Conservation (phyloP, 768 basidiomycete species). For the Boletus vinaceobasis region DNA sequence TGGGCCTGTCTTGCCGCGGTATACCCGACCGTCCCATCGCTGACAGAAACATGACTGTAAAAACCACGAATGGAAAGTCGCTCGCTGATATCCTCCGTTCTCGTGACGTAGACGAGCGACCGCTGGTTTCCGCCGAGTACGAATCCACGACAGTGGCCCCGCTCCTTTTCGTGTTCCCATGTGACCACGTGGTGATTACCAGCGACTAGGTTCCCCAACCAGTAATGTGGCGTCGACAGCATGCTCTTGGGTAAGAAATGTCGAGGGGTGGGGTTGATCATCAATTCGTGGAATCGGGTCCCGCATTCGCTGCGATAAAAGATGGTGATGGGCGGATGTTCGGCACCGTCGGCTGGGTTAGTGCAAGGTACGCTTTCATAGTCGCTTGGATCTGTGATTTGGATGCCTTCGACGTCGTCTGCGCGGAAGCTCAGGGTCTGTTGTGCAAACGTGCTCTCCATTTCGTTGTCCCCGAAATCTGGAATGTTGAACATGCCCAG, state of each 20-base stretch:
- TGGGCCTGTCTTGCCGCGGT: slow-evolving; percentile 14
- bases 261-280: slow-evolving; percentile 27
- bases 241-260: slow-evolving; percentile 22
- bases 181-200: slow-evolving; percentile 26
- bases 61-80: slow-evolving; percentile 28
- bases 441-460: slow-evolving; percentile 22
- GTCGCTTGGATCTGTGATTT: slow-evolving; percentile 31
- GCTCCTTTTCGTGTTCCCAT: slow-evolving; percentile 24
- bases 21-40: slow-evolving; percentile 29
- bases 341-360: slow-evolving; percentile 17
- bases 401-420: slow-evolving; percentile 33
- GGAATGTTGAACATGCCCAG: slow-evolving; percentile 31
- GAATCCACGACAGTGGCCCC: slow-evolving; percentile 25
- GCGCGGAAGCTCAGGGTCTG: slow-evolving; percentile 31
- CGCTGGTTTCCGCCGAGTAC: slow-evolving; percentile 33
- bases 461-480: slow-evolving; percentile 29
- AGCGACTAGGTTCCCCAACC: slow-evolving; percentile 24
- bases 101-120: slow-evolving; percentile 30
- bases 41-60: slow-evolving; percentile 37
- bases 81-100: slow-evolving; percentile 24
- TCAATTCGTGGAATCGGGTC: slow-evolving; percentile 26
- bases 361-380: slow-evolving; percentile 16
- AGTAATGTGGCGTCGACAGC: slow-evolving; percentile 27
- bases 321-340: slow-evolving; percentile 32
- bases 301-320: slow-evolving; percentile 33